phyloP scores from a whole-genome alignment of 208 protist species.

The Polymyxa betae region DNA sequence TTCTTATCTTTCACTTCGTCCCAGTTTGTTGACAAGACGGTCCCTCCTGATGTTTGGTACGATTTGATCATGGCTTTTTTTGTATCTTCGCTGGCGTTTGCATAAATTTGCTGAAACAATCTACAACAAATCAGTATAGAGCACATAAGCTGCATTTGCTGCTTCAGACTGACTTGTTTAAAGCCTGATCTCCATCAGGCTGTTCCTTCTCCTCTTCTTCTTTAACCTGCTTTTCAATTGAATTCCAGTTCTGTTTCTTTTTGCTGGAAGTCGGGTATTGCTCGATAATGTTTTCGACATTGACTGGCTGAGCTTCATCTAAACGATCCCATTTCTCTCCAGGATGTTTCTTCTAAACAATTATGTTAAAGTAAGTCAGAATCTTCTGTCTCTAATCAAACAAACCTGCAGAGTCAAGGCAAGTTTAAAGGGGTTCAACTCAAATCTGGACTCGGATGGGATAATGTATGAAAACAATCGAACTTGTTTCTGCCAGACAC shows the following conservation, averaged over 20 bases:
- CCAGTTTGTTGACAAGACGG: conserved; percentile 80
- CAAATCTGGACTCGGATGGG: background rate
- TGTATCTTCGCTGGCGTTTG: conserved; percentile 70
- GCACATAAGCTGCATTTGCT: background rate
- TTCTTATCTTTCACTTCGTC: conserved; percentile 73
- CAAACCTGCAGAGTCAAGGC: background rate
- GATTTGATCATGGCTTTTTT: conserved; percentile 77
- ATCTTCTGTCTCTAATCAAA: background rate
- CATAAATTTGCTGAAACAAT: conserved; percentile 75
- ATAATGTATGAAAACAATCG: background rate
- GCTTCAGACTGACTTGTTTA: background rate
- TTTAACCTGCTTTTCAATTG: background rate
- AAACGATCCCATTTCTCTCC: background rate
- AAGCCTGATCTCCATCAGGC: conserved; percentile 26
- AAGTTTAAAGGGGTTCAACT: background rate
- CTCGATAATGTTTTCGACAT: background rate
- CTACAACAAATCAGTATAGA: background rate
- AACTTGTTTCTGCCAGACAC: background rate
- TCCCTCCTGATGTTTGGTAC: conserved; percentile 72
- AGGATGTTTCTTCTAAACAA: background rate
- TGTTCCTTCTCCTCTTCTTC: conserved; percentile 45
- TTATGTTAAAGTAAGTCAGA: background rate
- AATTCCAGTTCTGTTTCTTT: conserved; percentile 53
- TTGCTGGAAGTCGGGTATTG: conserved; percentile 43
- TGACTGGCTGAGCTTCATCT: background rate